These are phyloP conservation scores for Emergomyces africanus DNA, from an alignment of 2,329 filamentous ascomycete species.

Conservation along the genomic window DNA sequence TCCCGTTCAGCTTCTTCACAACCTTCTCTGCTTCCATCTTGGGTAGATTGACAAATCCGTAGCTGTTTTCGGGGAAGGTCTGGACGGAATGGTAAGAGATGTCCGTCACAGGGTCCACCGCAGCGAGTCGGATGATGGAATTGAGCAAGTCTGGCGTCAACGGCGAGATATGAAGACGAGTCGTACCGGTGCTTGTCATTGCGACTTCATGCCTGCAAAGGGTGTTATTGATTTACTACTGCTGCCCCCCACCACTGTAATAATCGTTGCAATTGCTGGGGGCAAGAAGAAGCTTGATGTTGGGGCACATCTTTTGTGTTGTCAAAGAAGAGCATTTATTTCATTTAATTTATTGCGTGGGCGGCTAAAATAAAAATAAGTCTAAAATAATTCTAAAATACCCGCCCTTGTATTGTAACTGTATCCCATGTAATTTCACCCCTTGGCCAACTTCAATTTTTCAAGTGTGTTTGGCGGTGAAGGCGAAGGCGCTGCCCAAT, in stretches of 20 bases:
- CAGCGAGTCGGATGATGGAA: constrained; percentile 55
- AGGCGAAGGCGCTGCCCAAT: neutral
- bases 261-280: neutral
- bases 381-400: neutral
- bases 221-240: neutral
- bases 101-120: constrained; percentile 56
- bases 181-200: constrained; percentile 22
- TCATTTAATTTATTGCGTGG: too few species aligned
- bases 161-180: constrained; percentile 75
- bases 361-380: neutral
- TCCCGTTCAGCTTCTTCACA: constrained; percentile 80
- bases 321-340: too few species aligned
- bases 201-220: constrained; percentile 5
- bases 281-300: neutral
- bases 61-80: constrained; percentile 80
- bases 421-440: neutral
- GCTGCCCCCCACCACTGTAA: neutral
- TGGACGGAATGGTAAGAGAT: constrained; percentile 79
- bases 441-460: too few species aligned
- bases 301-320: neutral
- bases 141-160: constrained; percentile 63
- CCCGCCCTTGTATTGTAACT: neutral
- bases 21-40: constrained; percentile 74
- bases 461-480: neutral
- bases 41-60: constrained; percentile 81